Base-by-base conservation (phyloP, 208 protist species). In the Tritrichomonas foetus region DNA sequence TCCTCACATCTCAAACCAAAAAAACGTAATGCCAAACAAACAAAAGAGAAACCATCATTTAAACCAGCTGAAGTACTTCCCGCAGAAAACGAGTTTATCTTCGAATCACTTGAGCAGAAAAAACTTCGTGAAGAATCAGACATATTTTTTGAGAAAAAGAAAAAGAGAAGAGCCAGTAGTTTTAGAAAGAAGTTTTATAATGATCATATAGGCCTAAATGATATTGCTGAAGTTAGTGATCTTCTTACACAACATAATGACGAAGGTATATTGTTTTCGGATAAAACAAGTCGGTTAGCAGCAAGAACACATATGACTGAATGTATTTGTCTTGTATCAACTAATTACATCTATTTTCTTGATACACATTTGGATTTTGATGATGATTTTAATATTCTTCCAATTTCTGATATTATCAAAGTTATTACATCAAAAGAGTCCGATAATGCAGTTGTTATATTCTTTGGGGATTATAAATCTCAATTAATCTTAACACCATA, bases 201-300 rank as follows among this genome's bases (percentile, higher is more conserved):
- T 5, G 78, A 89, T 89, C 78, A 89, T 33, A n/a, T 89, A 39
- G 44, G 78, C 22, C 0, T 89, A 0, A 33, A n/a, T 39, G 78
- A 49, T 16, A n/a, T 53, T 39, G 27, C 14, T 39, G 47, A 49
- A 20, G 57, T 89, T 22, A 50, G 44, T 53, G 14, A 25, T 30
- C 33, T 82, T 50, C 74, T 82, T 82, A 47, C 74, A 5, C 14
- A 53, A 16, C 0, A 89, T 57, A 16, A 16, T 39, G n/a, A 25
- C 9, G 78, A 89, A 89, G 78, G 47, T 47, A 53, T 89, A 57
- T 57, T 89, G 1, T 89, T 89, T 50, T 25, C 78, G 33, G 78
- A 53, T 11, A 8, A 5, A 27, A 33, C 41, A 16, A 61, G 16
- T 0, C 25, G 78, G 27, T 16, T 89, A 20, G 30, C 41, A 39